Base-by-base conservation (phyloP, 2,329 filamentous ascomycete species). In the Claviceps digitariae region DNA sequence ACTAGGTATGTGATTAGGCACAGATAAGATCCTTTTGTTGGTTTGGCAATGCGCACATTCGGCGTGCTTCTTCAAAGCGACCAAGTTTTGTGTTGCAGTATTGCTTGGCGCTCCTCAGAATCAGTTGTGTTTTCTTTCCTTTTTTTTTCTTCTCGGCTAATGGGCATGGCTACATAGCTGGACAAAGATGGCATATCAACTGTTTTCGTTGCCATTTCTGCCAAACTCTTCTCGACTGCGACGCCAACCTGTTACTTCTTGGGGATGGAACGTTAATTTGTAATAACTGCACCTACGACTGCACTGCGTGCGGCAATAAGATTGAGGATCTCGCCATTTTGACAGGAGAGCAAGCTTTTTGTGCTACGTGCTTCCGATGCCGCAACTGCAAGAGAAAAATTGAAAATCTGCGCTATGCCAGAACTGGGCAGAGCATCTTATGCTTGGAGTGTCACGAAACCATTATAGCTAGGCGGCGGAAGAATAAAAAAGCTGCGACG, bases 381-480 rank as follows among this genome's bases (percentile, higher is more conserved):
- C 81, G 93, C 62, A 98, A 97, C 68, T 98, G 93, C 77, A 98
- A 97, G 75, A 83, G 87, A 67, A 96, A 96, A 74, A 98, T 98
- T 56, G 93, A 98, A 70, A 98, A 98, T 67, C 76, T 98, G 58
- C 84, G 91, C 67, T 98, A 97, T 81, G 93, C 93, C 52, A 83
- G 93, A 64, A 98, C 93, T 1, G 96, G 91, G 8, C 93, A 97
- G 69, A 93, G 93, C 56, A 98, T 98, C 62, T 97, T 98, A 67
- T 98, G 93, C 73, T 98, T 98, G 93, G 90, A 85, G 64, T 98
- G 93, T 67, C 93, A 98, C 66, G 93, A 98, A 70, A 93, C 89
- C 29, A 72, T 98, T 52, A 97, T 97, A 90, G 89, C 91, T 50
- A 79, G 91, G 58, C 80, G 91, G 58, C 81, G 89, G 63, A 96